Evolutionary conservation across 2,329 filamentous ascomycete genomes (phyloP), one percentile per base, ranked within the genome.

Genomic region (Cladosporium sp.): DNA sequence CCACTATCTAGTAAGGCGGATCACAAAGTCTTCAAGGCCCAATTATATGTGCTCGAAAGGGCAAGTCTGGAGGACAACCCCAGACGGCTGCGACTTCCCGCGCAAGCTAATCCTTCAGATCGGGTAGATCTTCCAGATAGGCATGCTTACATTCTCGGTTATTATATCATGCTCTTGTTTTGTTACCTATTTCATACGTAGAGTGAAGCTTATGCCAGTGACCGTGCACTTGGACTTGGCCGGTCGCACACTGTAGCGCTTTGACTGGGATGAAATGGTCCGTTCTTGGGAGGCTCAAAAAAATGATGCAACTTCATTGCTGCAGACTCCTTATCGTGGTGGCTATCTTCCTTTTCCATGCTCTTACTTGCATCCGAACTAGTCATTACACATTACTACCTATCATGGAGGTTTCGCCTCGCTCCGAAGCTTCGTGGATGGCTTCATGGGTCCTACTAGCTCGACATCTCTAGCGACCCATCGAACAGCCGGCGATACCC

Each of bases 371-470:
- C 31, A 16, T 26, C 1, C 21, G 18, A 40, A 3, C 10, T 40
- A 4, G n/a, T 57, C 55, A 57, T 57, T 57, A 57, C 55, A 57
- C 55, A 57, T 57, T 57, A 57, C 14, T 40, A 57, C n/a, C 55
- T 23, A 33, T 7, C n/a, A 28, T 21, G 16, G 29, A 21, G 55
- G 29, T 23, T 2, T 57, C n/a, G 31, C 14, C 21, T 57, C 31
- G 31, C 31, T 23, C 55, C 29, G 18, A 33, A 31, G 33, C 33
- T 26, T 26, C 29, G 4, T 21, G 3, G 11, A 16, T 35, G 21
- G 31, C 55, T 40, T 7, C 55, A 28, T 16, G 55, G 21, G 29
- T 31, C 23, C 31, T 11, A 21, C 31, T 33, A 55, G 52, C 52
- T 33, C 52, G 18, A 55, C 33, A n/a, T 5, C 50, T 14, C 31